Percentiles rank a stretch among this genome's conserved stretches.
Conservation (phyloP, 2,329 filamentous ascomycete species). For the Trichophyton verrucosum region DNA sequence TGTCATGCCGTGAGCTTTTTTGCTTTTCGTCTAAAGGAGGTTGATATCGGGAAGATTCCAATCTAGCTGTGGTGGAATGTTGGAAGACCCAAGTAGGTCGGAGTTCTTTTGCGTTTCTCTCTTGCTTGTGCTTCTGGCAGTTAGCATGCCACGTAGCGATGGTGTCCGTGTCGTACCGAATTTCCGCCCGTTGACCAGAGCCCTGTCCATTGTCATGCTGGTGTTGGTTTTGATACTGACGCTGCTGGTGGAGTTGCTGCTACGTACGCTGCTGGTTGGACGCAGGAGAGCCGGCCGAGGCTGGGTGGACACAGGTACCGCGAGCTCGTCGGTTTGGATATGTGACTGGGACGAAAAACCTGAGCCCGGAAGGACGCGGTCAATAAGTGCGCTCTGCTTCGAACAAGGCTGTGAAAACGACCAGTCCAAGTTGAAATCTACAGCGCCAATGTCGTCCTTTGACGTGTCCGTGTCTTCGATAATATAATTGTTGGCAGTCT, state of each 20-base stretch:
- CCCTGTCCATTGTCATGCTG: not conserved
- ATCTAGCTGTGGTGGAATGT: not conserved
- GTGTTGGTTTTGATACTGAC: not conserved
- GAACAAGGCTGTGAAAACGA: not conserved
- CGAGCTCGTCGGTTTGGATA: not conserved
- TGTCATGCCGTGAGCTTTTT: not conserved
- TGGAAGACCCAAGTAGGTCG: not conserved
- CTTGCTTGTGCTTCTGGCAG: not conserved
- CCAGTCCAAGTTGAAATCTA: not conserved
- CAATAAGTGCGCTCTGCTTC: not conserved
- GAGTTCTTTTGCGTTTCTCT: not conserved
- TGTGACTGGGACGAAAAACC: not conserved
- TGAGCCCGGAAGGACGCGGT: not conserved
- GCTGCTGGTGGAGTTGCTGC: not conserved
- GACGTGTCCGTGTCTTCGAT: not conserved
- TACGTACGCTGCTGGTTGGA: conserved; percentile 3
- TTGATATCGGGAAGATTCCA: not conserved
- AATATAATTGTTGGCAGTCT: not conserved
- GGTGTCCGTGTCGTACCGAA: not conserved
- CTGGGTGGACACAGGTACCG: conserved; percentile 5
- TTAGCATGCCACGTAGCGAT: not conserved
- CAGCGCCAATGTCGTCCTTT: not conserved
- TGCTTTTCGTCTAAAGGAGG: not conserved
- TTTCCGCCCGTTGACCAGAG: not conserved
- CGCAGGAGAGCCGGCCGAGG: conserved; percentile 6